Conservation (phyloP, 108 stramenopile genomes). For the Skeletonema tropicum region DNA sequence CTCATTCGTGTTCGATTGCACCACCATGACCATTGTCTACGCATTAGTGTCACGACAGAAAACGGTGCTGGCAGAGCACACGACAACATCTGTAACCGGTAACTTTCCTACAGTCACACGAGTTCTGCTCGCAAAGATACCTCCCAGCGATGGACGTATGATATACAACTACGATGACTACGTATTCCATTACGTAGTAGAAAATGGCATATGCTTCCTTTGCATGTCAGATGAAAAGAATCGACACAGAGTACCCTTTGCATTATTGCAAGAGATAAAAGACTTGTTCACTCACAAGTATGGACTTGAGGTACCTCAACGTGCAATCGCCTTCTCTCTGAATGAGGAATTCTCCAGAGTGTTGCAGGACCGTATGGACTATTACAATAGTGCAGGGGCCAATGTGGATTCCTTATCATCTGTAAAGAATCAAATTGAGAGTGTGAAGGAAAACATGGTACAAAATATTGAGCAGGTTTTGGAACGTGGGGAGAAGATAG, state of each 20-base stretch:
- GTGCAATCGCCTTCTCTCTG: slow-evolving; percentile 93
- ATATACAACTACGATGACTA: slow-evolving; percentile 77
- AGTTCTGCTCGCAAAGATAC: slow-evolving; percentile 94
- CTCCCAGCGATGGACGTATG: slow-evolving; percentile 83
- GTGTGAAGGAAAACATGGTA: slow-evolving; percentile 95
- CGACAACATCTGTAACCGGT: slow-evolving; percentile 81
- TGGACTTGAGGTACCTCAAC: slow-evolving; percentile 78
- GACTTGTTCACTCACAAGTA: slow-evolving; percentile 77
- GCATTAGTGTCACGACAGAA: slow-evolving; percentile 95
- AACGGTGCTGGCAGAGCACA: slow-evolving; percentile 96
- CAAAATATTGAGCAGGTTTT: slow-evolving; percentile 96
- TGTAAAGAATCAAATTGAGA: slow-evolving; percentile 93
- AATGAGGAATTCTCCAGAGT: slow-evolving; percentile 88
- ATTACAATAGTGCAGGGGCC: slow-evolving; percentile 86
- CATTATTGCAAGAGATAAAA: slow-evolving; percentile 94
- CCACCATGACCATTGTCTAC: slow-evolving; percentile 90
- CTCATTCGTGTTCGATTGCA: not conserved
- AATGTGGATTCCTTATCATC: slow-evolving; percentile 80
- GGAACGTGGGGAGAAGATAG: slow-evolving; percentile 98
- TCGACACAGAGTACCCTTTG: slow-evolving; percentile 93
- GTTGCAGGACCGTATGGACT: slow-evolving; percentile 89
- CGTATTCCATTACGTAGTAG: slow-evolving; percentile 93
- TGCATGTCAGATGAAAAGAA: slow-evolving; percentile 94
- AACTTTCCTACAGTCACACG: slow-evolving; percentile 99
- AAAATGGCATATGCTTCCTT: slow-evolving; percentile 91